Evolutionary conservation across 371 early-diverging fungal genomes (phyloP).

Genomic region (Rhizopus sp.): DNA sequence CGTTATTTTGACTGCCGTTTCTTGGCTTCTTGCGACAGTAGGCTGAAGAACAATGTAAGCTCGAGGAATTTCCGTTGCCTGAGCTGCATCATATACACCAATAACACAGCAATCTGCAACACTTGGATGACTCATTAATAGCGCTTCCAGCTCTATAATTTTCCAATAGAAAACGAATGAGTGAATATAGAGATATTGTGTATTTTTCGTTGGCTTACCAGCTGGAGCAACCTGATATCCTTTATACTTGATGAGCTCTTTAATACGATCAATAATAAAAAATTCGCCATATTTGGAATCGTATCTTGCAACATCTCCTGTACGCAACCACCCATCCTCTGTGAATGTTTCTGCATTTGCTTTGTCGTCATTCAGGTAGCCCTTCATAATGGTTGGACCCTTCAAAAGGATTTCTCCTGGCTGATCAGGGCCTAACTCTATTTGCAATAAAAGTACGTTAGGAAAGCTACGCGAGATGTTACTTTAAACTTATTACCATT

Average conservation of each 20-base stretch:
- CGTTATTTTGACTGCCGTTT: conserved; percentile 51
- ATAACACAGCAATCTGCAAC: conserved; percentile 81
- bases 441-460: background rate
- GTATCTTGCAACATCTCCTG: conserved; percentile 80
- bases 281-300: conserved; percentile 53
- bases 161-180: background rate
- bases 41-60: conserved; percentile 73
- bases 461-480: background rate
- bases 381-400: conserved; percentile 79
- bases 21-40: conserved; percentile 9
- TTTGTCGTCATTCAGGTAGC: conserved; percentile 67
- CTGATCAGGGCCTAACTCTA: conserved; percentile 57
- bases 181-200: background rate
- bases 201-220: conserved; percentile 10
- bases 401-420: conserved; percentile 64
- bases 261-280: conserved; percentile 68
- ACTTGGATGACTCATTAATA: conserved; percentile 67
- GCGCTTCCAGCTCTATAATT: conserved; percentile 78
- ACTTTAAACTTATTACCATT: conserved; percentile 29
- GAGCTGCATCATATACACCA: conserved; percentile 59
- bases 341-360: conserved; percentile 73
- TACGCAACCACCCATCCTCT: conserved; percentile 75
- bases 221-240: conserved; percentile 70
- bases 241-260: conserved; percentile 80
- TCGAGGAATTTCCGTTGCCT: conserved; percentile 79